Evolutionary conservation across 768 basidiomycete species (phyloP).

Genomic region (Rhizopogon roseolus): DNA sequence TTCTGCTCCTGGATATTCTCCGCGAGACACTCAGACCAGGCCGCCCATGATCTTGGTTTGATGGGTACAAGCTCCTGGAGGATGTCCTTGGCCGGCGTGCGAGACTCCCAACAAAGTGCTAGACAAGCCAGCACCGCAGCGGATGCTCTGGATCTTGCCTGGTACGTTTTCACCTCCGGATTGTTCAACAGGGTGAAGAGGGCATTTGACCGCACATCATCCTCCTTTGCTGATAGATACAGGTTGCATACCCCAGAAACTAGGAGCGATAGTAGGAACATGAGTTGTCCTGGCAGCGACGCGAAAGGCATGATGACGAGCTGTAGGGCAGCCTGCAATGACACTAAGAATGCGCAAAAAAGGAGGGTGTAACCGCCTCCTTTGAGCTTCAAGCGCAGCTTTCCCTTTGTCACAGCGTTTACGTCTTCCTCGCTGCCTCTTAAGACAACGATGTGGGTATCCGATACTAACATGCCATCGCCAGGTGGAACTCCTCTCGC

Average conservation of each 20-base stretch:
- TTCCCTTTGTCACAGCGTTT: slow-evolving; percentile 24
- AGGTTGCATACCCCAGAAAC: slow-evolving; percentile 29
- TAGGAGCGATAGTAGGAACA: slow-evolving; percentile 27
- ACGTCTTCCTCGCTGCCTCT: slow-evolving; percentile 23
- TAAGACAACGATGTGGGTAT: slow-evolving; percentile 18
- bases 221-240: slow-evolving; percentile 12
- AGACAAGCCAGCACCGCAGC: neutral
- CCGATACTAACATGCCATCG: slow-evolving; percentile 22
- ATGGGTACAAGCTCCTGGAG: neutral
- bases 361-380: neutral
- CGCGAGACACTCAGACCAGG: neutral
- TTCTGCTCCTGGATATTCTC: neutral
- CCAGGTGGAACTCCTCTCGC: slow-evolving; percentile 20
- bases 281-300: slow-evolving; percentile 26
- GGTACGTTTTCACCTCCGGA: neutral
- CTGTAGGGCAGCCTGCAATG: slow-evolving; percentile 22
- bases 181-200: neutral
- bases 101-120: neutral
- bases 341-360: neutral
- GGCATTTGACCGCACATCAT: neutral
- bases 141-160: neutral
- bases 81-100: neutral
- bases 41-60: neutral
- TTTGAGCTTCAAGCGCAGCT: slow-evolving; percentile 18
- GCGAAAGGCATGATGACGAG: slow-evolving; percentile 28